A percentile compares a stretch with the other conserved stretches of the same genome.
phyloP scores from a whole-genome alignment of 305 asterid genomes.

The Rubia peregrina region DNA sequence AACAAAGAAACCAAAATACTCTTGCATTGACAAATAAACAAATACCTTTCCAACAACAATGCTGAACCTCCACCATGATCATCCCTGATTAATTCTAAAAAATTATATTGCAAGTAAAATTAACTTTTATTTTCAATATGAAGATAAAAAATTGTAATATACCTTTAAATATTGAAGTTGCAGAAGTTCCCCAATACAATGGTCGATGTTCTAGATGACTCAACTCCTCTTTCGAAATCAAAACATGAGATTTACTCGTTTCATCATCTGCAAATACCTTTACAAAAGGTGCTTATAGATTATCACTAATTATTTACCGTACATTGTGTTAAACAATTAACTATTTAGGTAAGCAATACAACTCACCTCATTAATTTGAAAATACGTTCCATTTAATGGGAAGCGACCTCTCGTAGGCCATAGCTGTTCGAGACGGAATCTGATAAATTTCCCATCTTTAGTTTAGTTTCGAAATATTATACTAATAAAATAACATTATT shows the following conservation, averaged over 20 bases:
- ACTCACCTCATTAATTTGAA: conserved; percentile 58
- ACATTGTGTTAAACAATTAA: background rate
- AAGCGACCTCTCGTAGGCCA: conserved; percentile 40
- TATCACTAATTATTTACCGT: too few species aligned
- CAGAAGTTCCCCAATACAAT: conserved; percentile 35
- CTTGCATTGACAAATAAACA: too few species aligned
- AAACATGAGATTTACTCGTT: conserved; percentile 29
- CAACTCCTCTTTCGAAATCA: conserved; percentile 27
- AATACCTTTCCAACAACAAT: conserved; percentile 40
- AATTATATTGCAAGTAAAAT: background rate
- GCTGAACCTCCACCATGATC: conserved; percentile 19
- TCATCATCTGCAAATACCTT: conserved; percentile 55
- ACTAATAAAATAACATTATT: too few species aligned
- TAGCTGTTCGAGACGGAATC: conserved; percentile 46
- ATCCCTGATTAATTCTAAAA: conserved; percentile 24
- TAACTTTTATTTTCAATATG: too few species aligned
- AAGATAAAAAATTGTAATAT: background rate
- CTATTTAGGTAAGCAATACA: background rate
- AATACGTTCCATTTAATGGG: conserved; percentile 55
- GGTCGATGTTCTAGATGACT: conserved; percentile 14
- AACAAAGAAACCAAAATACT: too few species aligned
- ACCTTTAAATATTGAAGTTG: conserved; percentile 39
- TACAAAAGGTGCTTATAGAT: background rate
- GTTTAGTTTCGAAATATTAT: too few species aligned
- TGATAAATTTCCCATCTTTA: background rate